A percentile compares a stretch with the other conserved stretches of the same genome.
phyloP scores from a whole-genome alignment of 202 grass and related monocot species.

The Zizania palustris region DNA sequence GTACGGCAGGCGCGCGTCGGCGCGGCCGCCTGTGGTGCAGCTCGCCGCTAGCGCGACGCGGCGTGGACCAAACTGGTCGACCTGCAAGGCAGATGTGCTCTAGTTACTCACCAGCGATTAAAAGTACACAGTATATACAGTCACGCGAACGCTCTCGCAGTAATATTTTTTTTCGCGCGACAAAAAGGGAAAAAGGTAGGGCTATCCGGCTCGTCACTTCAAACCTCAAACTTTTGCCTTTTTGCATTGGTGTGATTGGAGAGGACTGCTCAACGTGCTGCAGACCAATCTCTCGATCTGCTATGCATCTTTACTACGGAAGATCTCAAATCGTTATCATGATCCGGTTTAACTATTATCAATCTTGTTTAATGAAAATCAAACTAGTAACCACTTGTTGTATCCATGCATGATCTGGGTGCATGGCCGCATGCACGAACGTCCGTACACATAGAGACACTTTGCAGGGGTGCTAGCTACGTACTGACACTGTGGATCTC shows the following conservation, averaged over 20 bases:
- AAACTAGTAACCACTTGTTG: no score
- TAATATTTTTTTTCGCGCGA: neutral
- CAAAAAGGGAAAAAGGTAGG: slow-evolving; percentile 26
- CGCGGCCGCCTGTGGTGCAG: neutral
- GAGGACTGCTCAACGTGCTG: neutral
- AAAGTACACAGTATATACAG: slow-evolving; percentile 14
- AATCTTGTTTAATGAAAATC: no score
- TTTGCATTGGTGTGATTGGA: slow-evolving; percentile 32
- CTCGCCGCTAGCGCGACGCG: neutral
- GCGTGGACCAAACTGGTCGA: neutral
- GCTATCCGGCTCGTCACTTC: slow-evolving; percentile 13
- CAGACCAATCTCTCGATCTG: neutral
- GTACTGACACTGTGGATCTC: neutral
- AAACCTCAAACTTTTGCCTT: slow-evolving; percentile 34
- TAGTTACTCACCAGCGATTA: neutral
- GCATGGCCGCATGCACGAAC: slow-evolving; percentile 14
- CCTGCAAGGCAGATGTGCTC: neutral
- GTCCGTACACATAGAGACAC: neutral
- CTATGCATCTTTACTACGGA: neutral
- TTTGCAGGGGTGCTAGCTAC: neutral
- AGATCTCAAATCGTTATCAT: no score
- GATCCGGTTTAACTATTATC: no score
- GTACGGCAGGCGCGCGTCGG: neutral
- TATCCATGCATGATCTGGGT: neutral
- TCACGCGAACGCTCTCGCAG: no score